These are phyloP conservation scores for Raffaelea arxii DNA, from an alignment of 2,329 filamentous ascomycete species.

Conservation along the genomic window DNA sequence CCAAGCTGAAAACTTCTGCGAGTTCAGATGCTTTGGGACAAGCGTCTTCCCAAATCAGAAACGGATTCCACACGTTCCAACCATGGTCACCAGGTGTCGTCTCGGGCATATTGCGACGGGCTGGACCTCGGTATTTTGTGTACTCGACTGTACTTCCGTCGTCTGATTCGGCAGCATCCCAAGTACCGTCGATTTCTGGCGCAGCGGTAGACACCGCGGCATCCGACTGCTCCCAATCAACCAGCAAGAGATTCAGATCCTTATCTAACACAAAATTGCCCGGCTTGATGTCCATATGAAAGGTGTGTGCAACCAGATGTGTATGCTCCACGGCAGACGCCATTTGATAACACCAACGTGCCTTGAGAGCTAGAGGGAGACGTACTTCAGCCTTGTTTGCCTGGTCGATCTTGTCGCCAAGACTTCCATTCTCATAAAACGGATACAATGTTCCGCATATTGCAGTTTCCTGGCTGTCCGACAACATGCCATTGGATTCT, in stretches of 20 bases:
- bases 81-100: neutral
- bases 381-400: too few species aligned
- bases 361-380: constrained; percentile 11
- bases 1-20: constrained; percentile 15
- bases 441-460: too few species aligned
- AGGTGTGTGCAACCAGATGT: constrained; percentile 14
- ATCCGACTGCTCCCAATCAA: constrained; percentile 10
- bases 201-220: constrained; percentile 10
- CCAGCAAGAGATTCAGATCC: constrained; percentile 4
- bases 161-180: constrained; percentile 11
- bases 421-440: neutral
- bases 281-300: constrained; percentile 21
- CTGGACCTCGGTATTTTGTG: constrained; percentile 11
- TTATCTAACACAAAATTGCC: constrained; percentile 13
- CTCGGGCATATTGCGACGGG: constrained; percentile 9
- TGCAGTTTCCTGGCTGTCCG: too few species aligned
- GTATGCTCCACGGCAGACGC: constrained; percentile 14
- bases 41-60: constrained; percentile 10
- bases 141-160: constrained; percentile 6
- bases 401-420: neutral
- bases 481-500: neutral
- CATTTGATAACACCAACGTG: constrained; percentile 17
- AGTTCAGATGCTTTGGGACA: constrained; percentile 11
- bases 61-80: constrained; percentile 13
- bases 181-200: constrained; percentile 14